Conservation (phyloP, 805 yeast species). For the Ogataea sp. region DNA sequence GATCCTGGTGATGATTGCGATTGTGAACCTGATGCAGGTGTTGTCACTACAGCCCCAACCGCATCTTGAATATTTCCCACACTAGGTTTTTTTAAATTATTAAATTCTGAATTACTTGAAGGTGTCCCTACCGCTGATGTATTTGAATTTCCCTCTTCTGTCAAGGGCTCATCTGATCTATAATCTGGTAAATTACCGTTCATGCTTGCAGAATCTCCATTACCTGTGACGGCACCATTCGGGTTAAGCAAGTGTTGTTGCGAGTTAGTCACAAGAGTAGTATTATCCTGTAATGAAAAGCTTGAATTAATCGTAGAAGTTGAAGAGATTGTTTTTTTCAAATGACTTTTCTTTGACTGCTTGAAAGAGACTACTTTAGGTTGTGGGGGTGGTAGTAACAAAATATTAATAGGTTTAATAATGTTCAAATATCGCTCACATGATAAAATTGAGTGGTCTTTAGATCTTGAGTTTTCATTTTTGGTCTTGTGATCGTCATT, state of each 20-base stretch:
- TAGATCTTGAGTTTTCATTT: constrained; percentile 4
- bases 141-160: too few relatives aligned
- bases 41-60: too few relatives aligned
- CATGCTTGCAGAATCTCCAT: too few relatives aligned
- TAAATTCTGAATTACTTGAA: too few relatives aligned
- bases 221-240: too few relatives aligned
- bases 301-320: constrained; percentile 31
- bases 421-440: constrained; percentile 56
- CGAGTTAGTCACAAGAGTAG: not conserved
- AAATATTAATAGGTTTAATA: constrained; percentile 68
- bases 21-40: not conserved
- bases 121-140: too few relatives aligned
- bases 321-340: constrained; percentile 30
- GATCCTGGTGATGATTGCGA: not conserved
- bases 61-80: too few relatives aligned
- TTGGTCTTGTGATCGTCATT: too few relatives aligned
- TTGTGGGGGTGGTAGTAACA: constrained; percentile 55
- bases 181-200: too few relatives aligned
- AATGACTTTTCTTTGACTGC: constrained; percentile 28
- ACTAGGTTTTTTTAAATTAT: too few relatives aligned
- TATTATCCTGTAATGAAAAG: not conserved
- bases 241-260: not conserved
- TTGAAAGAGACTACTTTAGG: constrained; percentile 58
- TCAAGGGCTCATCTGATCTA: too few relatives aligned
- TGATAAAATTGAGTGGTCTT: constrained; percentile 24